Percentiles rank a stretch among this genome's conserved stretches.
These are phyloP conservation scores for Ettlia oleoabundans DNA, from an alignment of 139 green algal genomes.

Conservation along the genomic window DNA sequence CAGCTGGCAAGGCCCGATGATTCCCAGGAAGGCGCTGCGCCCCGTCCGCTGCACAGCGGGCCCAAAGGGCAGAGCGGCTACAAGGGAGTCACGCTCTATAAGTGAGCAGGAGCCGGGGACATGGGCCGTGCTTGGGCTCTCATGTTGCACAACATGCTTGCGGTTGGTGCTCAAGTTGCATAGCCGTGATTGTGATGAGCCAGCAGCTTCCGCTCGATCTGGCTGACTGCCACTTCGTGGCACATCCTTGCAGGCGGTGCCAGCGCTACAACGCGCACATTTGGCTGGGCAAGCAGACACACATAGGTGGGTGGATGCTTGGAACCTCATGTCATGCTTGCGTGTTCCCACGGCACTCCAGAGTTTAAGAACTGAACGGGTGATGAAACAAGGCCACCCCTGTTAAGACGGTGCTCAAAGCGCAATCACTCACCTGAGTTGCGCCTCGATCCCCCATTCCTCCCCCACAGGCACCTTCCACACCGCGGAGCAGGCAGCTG, in stretches of 20 bases:
- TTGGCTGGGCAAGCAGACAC: constrained; percentile 35
- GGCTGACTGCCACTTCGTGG: not conserved
- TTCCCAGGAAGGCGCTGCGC: not conserved
- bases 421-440: not conserved
- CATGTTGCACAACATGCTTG: too few relatives aligned
- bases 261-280: constrained; percentile 37
- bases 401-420: too few relatives aligned
- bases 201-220: not conserved
- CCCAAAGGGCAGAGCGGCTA: constrained; percentile 32
- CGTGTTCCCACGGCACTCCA: too few relatives aligned
- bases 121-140: too few relatives aligned
- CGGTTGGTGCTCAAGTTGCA: too few relatives aligned
- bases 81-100: constrained; percentile 29
- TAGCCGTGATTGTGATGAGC: too few relatives aligned
- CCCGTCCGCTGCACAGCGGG: constrained; percentile 19
- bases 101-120: not conserved
- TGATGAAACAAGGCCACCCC: too few relatives aligned
- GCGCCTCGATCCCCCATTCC: not conserved
- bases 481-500: constrained; percentile 24
- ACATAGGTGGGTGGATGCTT: constrained; percentile 8
- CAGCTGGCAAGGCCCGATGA: not conserved
- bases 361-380: too few relatives aligned
- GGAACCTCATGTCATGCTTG: not conserved
- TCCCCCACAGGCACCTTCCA: constrained; percentile 26
- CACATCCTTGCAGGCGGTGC: constrained; percentile 13